Evolutionary conservation across 495 filamentous ascomycete species (phyloP).

Genomic region (Penicillium manginii): DNA sequence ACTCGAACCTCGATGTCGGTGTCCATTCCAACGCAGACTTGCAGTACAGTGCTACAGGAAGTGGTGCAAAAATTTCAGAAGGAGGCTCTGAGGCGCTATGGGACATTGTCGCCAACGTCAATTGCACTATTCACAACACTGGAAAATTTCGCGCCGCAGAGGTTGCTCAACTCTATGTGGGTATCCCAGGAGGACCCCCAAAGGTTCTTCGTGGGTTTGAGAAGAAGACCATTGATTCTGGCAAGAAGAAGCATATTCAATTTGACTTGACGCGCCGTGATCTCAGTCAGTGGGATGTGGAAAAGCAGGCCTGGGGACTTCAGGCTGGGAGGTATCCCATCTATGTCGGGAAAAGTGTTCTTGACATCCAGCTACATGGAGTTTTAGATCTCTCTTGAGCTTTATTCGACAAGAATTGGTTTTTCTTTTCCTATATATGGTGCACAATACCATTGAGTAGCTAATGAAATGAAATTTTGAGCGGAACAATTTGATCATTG

Average conservation of each 20-base stretch:
- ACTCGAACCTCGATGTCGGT: constrained; percentile 35
- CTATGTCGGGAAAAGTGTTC: constrained; percentile 4
- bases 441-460: too few relatives aligned
- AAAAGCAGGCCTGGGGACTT: constrained; percentile 56
- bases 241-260: constrained; percentile 45
- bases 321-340: constrained; percentile 2
- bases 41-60: not conserved
- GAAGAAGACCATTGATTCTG: constrained; percentile 33
- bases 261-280: constrained; percentile 62
- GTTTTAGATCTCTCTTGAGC: constrained; percentile 2
- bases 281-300: constrained; percentile 64
- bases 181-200: constrained; percentile 42
- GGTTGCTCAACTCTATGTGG: constrained; percentile 68
- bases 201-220: constrained; percentile 59
- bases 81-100: constrained; percentile 61
- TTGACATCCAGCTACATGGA: not conserved
- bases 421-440: too few relatives aligned
- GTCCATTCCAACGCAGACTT: constrained; percentile 22
- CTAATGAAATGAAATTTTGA: too few relatives aligned
- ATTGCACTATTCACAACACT: constrained; percentile 57
- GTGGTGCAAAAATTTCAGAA: constrained; percentile 19
- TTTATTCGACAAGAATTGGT: not conserved
- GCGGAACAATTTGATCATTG: too few relatives aligned
- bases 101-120: constrained; percentile 54
- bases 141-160: constrained; percentile 53